These are phyloP conservation scores for Aciculosporium take DNA, from an alignment of 2,329 filamentous ascomycete genomes.

Conservation along the genomic window DNA sequence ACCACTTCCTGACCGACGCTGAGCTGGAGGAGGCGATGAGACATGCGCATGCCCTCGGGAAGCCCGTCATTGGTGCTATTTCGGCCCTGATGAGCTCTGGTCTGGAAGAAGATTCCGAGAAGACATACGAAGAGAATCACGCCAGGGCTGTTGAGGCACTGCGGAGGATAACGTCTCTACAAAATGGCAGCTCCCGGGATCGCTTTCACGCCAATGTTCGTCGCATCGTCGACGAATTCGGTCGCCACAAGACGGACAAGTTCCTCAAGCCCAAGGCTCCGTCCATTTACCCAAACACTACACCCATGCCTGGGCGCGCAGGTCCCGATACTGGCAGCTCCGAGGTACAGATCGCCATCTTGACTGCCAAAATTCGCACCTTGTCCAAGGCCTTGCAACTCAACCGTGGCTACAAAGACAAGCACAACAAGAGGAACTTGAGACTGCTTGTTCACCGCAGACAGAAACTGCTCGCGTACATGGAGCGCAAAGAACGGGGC, in stretches of 20 bases:
- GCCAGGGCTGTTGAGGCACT: constrained; percentile 61
- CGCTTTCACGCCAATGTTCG: constrained; percentile 68
- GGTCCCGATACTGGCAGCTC: constrained; percentile 88
- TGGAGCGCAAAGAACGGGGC: constrained; percentile 79
- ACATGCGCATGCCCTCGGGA: constrained; percentile 53
- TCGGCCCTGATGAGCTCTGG: constrained; percentile 27
- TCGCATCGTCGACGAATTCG: constrained; percentile 76
- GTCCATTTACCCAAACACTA: constrained; percentile 25
- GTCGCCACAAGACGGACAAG: constrained; percentile 75
- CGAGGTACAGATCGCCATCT: constrained; percentile 92
- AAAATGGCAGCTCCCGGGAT: constrained; percentile 66
- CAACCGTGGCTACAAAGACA: constrained; percentile 64
- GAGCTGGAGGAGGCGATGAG: constrained; percentile 54
- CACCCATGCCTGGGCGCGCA: constrained; percentile 40
- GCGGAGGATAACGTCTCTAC: constrained; percentile 61
- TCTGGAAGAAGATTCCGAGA: constrained; percentile 20
- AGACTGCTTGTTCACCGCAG: constrained; percentile 72
- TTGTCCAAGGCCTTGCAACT: constrained; percentile 57
- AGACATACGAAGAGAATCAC: constrained; percentile 41
- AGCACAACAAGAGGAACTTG: constrained; percentile 86
- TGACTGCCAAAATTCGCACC: constrained; percentile 85
- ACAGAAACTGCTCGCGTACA: constrained; percentile 77
- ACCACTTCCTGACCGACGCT: constrained; percentile 56
- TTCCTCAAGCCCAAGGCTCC: constrained; percentile 48
- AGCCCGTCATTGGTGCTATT: constrained; percentile 32